Evolutionary conservation across 805 yeast genomes (phyloP).

Genomic region (Spathaspora gorwiae): DNA sequence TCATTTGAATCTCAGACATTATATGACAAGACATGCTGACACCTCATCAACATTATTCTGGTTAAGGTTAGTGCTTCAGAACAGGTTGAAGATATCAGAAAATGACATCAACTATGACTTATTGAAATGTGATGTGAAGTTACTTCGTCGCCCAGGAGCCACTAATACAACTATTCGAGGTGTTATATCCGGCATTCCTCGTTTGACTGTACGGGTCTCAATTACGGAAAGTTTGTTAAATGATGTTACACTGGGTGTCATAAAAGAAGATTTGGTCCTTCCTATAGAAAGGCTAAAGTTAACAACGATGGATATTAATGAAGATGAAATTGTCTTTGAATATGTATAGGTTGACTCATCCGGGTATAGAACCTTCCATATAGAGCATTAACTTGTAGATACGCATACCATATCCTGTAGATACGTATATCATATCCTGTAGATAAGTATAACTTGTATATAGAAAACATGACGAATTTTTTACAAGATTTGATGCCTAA

Average conservation of each 20-base stretch:
- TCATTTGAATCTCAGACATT: conserved; percentile 1
- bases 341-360: conserved; percentile 2
- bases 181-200: conserved; percentile 10
- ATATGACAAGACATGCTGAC: too few species aligned
- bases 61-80: too few species aligned
- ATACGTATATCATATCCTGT: too few species aligned
- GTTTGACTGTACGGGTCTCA: conserved; percentile 18
- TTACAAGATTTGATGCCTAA: too few species aligned
- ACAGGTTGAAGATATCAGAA: too few species aligned
- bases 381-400: neutral
- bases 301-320: conserved; percentile 29
- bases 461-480: neutral
- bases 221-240: conserved; percentile 15
- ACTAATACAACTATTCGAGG: too few species aligned
- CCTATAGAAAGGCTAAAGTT: conserved; percentile 15
- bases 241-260: conserved; percentile 15
- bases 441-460: neutral
- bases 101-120: too few species aligned
- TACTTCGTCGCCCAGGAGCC: too few species aligned
- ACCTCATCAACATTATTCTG: too few species aligned
- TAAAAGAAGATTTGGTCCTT: conserved; percentile 20
- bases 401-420: too few species aligned
- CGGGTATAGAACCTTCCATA: too few species aligned
- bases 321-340: conserved; percentile 26
- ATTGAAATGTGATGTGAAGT: too few species aligned